phyloP scores from a whole-genome alignment of 2,329 filamentous ascomycete genomes.

The Fusarium succisae region DNA sequence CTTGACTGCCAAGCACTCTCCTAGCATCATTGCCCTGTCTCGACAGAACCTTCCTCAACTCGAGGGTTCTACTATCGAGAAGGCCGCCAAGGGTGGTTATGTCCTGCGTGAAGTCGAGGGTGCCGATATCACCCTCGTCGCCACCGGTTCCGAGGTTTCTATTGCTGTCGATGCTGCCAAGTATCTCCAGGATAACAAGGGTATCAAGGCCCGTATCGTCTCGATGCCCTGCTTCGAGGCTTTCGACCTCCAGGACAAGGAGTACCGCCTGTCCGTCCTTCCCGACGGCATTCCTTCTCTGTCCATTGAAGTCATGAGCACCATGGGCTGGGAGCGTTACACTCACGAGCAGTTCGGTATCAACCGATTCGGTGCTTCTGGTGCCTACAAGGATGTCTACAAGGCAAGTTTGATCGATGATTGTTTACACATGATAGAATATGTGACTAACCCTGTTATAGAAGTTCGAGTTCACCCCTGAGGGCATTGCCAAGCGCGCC shows the following conservation, averaged over 20 bases:
- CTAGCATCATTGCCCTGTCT: slow-evolving; percentile 92
- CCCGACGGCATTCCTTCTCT: slow-evolving; percentile 93
- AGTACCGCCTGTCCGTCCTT: slow-evolving; percentile 91
- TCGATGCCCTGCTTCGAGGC: slow-evolving; percentile 98
- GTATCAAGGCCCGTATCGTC: slow-evolving; percentile 88
- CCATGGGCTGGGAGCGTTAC: slow-evolving; percentile 98
- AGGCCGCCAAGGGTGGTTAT: slow-evolving; percentile 95
- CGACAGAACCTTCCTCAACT: slow-evolving; percentile 99
- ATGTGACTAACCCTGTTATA: slow-evolving; percentile 56
- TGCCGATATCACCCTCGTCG: slow-evolving; percentile 88
- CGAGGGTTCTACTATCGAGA: slow-evolving; percentile 90
- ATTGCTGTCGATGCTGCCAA: slow-evolving; percentile 94
- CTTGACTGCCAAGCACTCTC: slow-evolving; percentile 87
- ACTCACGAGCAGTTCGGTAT: slow-evolving; percentile 99
- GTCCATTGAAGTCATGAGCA: slow-evolving; percentile 96
- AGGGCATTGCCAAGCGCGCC: slow-evolving; percentile 95
- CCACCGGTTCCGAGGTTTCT: slow-evolving; percentile 94
- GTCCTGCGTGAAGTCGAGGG: slow-evolving; percentile 84
- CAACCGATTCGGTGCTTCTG: slow-evolving; percentile 98
- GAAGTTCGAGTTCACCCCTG: slow-evolving; percentile 99
- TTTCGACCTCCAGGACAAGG: slow-evolving; percentile 93
- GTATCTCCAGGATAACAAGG: slow-evolving; percentile 88
- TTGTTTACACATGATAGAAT: neutral
- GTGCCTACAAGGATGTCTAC: slow-evolving; percentile 98
- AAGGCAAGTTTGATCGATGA: slow-evolving; percentile 65